These are phyloP conservation scores for Geosmithia putterillii DNA, from an alignment of 2,329 filamentous ascomycete genomes.

Conservation along the genomic window DNA sequence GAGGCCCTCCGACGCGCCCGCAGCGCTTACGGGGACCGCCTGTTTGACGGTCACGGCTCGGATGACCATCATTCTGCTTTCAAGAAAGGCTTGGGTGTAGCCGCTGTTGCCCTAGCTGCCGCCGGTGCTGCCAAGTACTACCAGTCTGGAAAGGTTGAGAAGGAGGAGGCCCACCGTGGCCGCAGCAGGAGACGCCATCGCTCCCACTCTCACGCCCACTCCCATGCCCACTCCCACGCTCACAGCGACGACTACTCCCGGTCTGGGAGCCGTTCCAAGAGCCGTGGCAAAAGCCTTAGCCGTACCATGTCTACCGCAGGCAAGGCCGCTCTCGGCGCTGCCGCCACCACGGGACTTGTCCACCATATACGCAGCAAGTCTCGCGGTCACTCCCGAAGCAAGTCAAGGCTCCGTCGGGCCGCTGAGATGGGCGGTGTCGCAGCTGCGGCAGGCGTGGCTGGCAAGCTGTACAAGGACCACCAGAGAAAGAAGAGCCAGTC, in stretches of 20 bases:
- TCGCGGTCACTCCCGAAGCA: constrained; percentile 27
- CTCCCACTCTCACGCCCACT: constrained; percentile 14
- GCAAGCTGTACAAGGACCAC: constrained; percentile 47
- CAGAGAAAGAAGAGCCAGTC: constrained; percentile 40
- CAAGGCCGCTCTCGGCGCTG: constrained; percentile 45
- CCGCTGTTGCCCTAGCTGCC: constrained; percentile 50
- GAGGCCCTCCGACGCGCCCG: constrained; percentile 47
- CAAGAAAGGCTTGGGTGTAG: constrained; percentile 50
- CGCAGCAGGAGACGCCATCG: constrained; percentile 32
- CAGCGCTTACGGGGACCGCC: constrained; percentile 46
- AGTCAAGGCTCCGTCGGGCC: constrained; percentile 35
- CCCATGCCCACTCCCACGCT: constrained; percentile 11
- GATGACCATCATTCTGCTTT: constrained; percentile 33
- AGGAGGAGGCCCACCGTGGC: constrained; percentile 44
- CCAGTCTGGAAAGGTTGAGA: constrained; percentile 46
- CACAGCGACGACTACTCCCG: background rate
- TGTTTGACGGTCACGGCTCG: constrained; percentile 23
- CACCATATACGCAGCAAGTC: constrained; percentile 46
- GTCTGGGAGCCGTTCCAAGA: constrained; percentile 15
- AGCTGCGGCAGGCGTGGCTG: constrained; percentile 46
- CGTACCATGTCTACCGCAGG: constrained; percentile 36
- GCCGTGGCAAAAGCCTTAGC: constrained; percentile 29
- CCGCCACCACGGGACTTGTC: constrained; percentile 44
- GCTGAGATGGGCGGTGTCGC: constrained; percentile 50
- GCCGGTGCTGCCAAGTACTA: constrained; percentile 55